Evolutionary conservation across 129 eudicot species (phyloP), one percentile per base, ranked within the genome.

Genomic region (Flaveria brownii): DNA sequence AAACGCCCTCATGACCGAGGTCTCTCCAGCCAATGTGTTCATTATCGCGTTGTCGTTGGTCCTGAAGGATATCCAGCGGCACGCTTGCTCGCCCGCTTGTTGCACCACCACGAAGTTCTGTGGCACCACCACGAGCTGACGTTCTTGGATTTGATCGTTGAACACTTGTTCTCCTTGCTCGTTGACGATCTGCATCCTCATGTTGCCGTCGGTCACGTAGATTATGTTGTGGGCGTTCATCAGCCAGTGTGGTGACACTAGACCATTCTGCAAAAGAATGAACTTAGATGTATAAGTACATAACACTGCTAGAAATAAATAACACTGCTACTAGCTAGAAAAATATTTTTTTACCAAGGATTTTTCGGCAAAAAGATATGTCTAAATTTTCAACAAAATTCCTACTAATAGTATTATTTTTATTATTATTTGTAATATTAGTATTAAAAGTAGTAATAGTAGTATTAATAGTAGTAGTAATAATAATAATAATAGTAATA

Each of bases 161-260:
- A 88, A 88, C 81, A 91, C 94, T 17, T 81, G 54, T 56, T 79
- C 51, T 10, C 94, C 97, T 25, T 62, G 52, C 76, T 91, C 71
- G 81, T 86, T 71, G 28, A 91, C 97, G 0, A 88, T 82, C 56
- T 91, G 97, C 45, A 91, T 26, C 72, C 94, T 64, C 43, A 81
- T 81, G 62, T 77, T 60, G 3, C 97, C 97, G 4, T 82, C 41
- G 8, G 81, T 82, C 15, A 76, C 77, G 81, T 81, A 88, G 79
- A 91, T 63, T 12, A 88, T 70, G 75, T 73, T 74, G 89, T 91
- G 88, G 16, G 92, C 85, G 26, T 88, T 88, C 82, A 83, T 71
- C 74, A 43, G 64, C 90, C 91, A 91, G 86, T 79, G 85, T 13
- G 97, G 97, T 42, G 92, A 63, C 80, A 84, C 75, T 6, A 88